Evolutionary conservation across 345 rosid genomes (phyloP).

Genomic region (Salix viminalis): DNA sequence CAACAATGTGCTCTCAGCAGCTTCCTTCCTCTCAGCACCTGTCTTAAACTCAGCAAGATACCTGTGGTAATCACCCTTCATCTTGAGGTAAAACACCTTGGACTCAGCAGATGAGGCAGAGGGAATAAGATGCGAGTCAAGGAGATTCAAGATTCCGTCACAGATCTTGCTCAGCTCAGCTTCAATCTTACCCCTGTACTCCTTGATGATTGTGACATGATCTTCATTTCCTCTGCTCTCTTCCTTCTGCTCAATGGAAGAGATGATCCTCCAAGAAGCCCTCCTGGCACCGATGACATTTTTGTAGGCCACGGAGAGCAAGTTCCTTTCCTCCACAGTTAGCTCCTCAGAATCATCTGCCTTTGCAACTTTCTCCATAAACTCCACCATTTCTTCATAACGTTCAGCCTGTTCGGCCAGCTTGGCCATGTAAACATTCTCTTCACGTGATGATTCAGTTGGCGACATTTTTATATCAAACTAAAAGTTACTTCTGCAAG

Average conservation of each 20-base stretch:
- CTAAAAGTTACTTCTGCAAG: constrained; percentile 18
- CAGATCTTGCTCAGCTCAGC: constrained; percentile 87
- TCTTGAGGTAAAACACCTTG: constrained; percentile 91
- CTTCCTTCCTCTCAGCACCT: constrained; percentile 88
- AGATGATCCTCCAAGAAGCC: constrained; percentile 98
- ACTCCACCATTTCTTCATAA: constrained; percentile 95
- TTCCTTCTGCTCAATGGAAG: constrained; percentile 98
- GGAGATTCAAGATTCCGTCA: constrained; percentile 77
- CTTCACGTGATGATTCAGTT: constrained; percentile 70
- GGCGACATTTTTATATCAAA: constrained; percentile 46
- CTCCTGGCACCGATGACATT: constrained; percentile 98
- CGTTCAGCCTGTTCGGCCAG: constrained; percentile 97
- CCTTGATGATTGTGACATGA: constrained; percentile 72
- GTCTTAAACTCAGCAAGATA: constrained; percentile 97
- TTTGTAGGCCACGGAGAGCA: constrained; percentile 95
- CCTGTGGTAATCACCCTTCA: constrained; percentile 96
- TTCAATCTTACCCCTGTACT: constrained; percentile 84
- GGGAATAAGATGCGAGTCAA: constrained; percentile 84
- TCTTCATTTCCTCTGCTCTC: constrained; percentile 89
- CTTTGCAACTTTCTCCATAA: constrained; percentile 94
- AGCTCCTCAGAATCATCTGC: constrained; percentile 79
- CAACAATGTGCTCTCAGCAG: constrained; percentile 92
- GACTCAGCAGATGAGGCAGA: constrained; percentile 82
- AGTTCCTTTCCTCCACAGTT: constrained; percentile 90
- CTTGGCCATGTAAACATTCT: constrained; percentile 93